phyloP scores from a whole-genome alignment of 23 red algal genomes.

The Chondrus crispus region DNA sequence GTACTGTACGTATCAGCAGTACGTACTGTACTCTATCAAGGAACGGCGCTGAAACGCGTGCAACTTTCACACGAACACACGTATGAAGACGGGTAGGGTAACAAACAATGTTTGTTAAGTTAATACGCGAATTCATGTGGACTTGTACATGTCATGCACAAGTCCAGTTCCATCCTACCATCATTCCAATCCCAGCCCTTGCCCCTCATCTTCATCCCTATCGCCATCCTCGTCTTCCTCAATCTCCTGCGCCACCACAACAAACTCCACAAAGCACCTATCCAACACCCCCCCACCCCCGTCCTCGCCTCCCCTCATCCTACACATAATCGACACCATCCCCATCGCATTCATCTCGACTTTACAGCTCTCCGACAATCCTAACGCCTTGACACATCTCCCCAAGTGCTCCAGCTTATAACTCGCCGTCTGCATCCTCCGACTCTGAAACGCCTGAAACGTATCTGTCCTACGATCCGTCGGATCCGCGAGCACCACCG shows the following conservation, averaged over 20 bases:
- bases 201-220: background rate
- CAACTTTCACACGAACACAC: no score
- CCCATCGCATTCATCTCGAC: slow-evolving; percentile 19
- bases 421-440: background rate
- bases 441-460: slow-evolving; percentile 9
- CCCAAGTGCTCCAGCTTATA: background rate
- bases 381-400: background rate
- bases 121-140: no score
- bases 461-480: background rate
- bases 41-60: no score
- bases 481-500: background rate
- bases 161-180: background rate
- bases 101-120: no score
- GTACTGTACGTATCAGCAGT: no score
- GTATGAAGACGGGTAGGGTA: no score
- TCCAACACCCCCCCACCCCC: background rate
- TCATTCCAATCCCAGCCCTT: background rate
- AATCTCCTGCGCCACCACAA: slow-evolving; percentile 37
- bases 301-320: background rate
- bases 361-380: slow-evolving; percentile 30
- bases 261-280: slow-evolving; percentile 59
- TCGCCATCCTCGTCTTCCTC: slow-evolving; percentile 30
- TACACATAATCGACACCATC: slow-evolving; percentile 38
- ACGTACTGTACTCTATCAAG: no score
- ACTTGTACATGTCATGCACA: no score